phyloP scores from a whole-genome alignment of 371 early-diverging fungal genomes.

The Enterospora canceri region DNA sequence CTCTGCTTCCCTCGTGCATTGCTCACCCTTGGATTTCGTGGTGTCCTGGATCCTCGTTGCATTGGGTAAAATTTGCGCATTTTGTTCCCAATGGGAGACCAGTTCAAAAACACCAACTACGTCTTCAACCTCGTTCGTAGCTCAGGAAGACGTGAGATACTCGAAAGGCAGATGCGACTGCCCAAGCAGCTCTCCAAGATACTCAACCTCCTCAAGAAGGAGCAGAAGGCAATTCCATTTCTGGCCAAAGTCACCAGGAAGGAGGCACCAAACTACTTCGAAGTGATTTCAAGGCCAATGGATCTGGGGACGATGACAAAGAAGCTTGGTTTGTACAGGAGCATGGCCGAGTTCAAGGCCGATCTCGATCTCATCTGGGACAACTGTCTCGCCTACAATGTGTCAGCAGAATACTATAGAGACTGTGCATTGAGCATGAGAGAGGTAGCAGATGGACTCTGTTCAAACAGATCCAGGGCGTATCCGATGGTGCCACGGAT shows the following conservation, averaged over 20 bases:
- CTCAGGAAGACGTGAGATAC: background rate
- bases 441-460: constrained; percentile 5
- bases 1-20: constrained; percentile 52
- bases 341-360: constrained; percentile 40
- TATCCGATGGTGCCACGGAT: background rate
- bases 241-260: constrained; percentile 35
- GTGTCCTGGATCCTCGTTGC: background rate
- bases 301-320: constrained; percentile 67
- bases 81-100: too few relatives aligned
- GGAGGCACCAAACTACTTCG: constrained; percentile 79
- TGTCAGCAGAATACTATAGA: constrained; percentile 16
- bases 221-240: constrained; percentile 27
- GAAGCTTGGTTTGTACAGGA: constrained; percentile 57
- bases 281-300: constrained; percentile 91
- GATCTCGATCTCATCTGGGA: constrained; percentile 47
- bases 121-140: background rate
- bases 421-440: constrained; percentile 31
- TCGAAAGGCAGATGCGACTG: constrained; percentile 4
- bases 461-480: background rate
- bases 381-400: constrained; percentile 49
- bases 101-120: background rate
- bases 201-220: constrained; percentile 18
- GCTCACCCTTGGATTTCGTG: background rate
- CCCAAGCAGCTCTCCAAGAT: constrained; percentile 11
- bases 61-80: background rate